Base-by-base conservation (phyloP, 2,329 filamentous ascomycete species). In the Talaromyces sp. region DNA sequence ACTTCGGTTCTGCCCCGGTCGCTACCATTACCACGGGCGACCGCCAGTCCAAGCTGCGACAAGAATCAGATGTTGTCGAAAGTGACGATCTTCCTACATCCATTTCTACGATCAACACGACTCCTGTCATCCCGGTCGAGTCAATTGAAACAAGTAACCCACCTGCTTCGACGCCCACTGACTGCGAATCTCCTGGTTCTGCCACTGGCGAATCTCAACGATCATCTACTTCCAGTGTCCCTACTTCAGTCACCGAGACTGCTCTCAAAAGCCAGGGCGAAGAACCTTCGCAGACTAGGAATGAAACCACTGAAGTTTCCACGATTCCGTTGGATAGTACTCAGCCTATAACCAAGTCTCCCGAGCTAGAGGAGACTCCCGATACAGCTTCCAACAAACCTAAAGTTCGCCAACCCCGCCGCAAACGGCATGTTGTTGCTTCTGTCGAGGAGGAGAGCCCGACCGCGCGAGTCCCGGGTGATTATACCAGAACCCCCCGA, bases 401-500 rank as follows among this genome's bases (percentile, higher is more conserved):
- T 56, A 65, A 55, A 57, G 53, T 35, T 30, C 59, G 40, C 60
- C 66, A 19, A 40, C 57, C 41, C 51, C 67, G 64, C 43, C 57
- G 51, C 56, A 70, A 66, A 55, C 58, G 54, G 24, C 54, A 55
- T 37, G 48, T 77, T 4, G 61, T 74, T 29, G 58, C 69, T 14
- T 75, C 73, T 0, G 70, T 76, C 29, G 75, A 77, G 55, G 66
- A 67, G 9, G 69, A 71, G 35, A 58, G 61, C 4, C 63, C 65
- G 4, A 64, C 66, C 19, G 64, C 68, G 40, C 86, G 89, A 29
- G 75, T 78, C 0, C 87, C 87, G 0, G 88, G 89, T 1, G 90
- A 94, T 72, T 97, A 97, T 73, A 87, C 90, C 27, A 84, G 93
- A 17, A 96, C 91, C 0, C 82, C 86, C 0, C 79, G 87, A 11